phyloP scores from a whole-genome alignment of 2,329 filamentous ascomycete genomes.

The Monosporascus sp. region DNA sequence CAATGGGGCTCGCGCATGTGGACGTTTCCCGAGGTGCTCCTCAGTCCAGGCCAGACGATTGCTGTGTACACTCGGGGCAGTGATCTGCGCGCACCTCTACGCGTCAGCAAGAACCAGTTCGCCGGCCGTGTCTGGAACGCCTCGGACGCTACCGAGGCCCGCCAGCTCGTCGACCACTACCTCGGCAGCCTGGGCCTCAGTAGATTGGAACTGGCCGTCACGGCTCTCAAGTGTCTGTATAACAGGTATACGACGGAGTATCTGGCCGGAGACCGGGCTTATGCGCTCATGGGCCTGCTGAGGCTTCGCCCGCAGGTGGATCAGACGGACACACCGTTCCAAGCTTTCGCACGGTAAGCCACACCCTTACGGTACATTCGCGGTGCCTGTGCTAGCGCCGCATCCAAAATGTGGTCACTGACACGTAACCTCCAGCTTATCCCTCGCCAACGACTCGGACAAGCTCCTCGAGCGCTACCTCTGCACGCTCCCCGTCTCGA shows the following conservation, averaged over 20 bases:
- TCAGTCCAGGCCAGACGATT: constrained; percentile 14
- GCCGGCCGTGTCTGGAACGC: constrained; percentile 21
- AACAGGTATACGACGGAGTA: constrained; percentile 18
- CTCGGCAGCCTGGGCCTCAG: constrained; percentile 26
- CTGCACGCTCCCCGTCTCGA: constrained; percentile 29
- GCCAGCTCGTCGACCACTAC: constrained; percentile 31
- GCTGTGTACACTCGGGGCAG: constrained; percentile 22
- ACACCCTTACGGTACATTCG: neutral
- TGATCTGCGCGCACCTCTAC: constrained; percentile 11
- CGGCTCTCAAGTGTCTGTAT: constrained; percentile 27
- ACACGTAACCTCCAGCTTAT: constrained; percentile 13
- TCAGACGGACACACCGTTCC: constrained; percentile 28
- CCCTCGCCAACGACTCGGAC: constrained; percentile 26
- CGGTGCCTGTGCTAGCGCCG: no score
- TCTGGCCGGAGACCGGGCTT: constrained; percentile 27
- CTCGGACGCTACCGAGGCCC: constrained; percentile 20
- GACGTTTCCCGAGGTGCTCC: constrained; percentile 26
- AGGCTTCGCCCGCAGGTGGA: constrained; percentile 27
- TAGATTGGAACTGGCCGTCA: constrained; percentile 26
- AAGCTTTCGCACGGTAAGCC: constrained; percentile 27
- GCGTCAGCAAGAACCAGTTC: constrained; percentile 28
- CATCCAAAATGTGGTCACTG: no score
- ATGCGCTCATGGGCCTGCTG: constrained; percentile 33
- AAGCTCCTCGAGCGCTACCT: constrained; percentile 35
- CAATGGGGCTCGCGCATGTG: constrained; percentile 25